These are phyloP conservation scores for Apium graveolens DNA, from an alignment of 129 eudicot species.

Conservation along the genomic window DNA sequence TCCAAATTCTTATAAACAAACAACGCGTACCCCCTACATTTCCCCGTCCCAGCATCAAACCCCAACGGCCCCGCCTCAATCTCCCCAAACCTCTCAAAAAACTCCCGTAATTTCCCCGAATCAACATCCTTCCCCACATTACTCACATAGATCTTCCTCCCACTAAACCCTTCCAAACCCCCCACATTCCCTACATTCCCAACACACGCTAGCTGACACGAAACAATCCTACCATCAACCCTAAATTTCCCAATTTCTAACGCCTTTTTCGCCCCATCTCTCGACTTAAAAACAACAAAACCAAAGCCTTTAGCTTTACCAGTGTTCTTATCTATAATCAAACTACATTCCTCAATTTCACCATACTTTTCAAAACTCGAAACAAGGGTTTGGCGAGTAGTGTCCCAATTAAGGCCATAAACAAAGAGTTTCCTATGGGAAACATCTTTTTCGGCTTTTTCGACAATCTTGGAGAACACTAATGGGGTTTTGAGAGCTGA, in stretches of 20 bases:
- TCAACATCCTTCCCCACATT: conserved; percentile 42
- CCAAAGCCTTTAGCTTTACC: conserved; percentile 81
- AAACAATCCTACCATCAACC: conserved; percentile 37
- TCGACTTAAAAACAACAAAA: conserved; percentile 35
- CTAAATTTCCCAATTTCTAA: conserved; percentile 37
- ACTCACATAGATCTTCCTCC: conserved; percentile 64
- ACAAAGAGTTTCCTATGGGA: conserved; percentile 73
- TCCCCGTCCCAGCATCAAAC: conserved; percentile 49
- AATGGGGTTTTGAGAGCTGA: conserved; percentile 33
- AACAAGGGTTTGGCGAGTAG: conserved; percentile 32
- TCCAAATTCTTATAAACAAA: conserved; percentile 59
- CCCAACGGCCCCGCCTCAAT: conserved; percentile 32
- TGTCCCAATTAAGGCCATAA: conserved; percentile 72
- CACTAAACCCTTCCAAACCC: conserved; percentile 10
- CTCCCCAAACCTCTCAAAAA: conserved; percentile 62
- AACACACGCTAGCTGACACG: conserved; percentile 60
- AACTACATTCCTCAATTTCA: conserved; percentile 57
- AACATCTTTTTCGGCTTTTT: conserved; percentile 48
- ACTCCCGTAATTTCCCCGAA: conserved; percentile 31
- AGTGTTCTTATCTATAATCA: conserved; percentile 37
- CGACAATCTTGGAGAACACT: conserved; percentile 27
- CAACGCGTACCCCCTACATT: conserved; percentile 55
- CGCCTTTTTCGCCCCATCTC: conserved; percentile 39
- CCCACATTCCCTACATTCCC: conserved; percentile 19
- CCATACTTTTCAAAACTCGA: conserved; percentile 37